Conservation (phyloP, 2,329 filamentous ascomycete genomes). For the Thielaviopsis populi region DNA sequence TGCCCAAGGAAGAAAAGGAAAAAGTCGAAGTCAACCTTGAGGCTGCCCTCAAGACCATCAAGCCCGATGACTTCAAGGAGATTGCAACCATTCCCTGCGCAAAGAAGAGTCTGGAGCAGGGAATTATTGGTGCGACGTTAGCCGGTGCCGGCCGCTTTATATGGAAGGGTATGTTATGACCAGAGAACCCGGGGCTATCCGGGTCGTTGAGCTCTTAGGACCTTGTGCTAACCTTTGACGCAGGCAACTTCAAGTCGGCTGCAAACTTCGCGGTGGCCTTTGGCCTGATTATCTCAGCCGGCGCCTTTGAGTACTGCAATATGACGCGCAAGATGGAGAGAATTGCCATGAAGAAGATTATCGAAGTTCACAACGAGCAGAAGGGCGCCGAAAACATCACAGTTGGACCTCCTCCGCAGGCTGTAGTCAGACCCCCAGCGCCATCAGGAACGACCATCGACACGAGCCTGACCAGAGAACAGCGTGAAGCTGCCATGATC, state of each 20-base stretch:
- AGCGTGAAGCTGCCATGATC: constrained; percentile 15
- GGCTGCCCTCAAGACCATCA: constrained; percentile 53
- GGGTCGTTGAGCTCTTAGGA: neutral
- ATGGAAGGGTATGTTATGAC: constrained; percentile 48
- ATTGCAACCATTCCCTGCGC: constrained; percentile 73
- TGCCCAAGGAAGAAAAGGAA: neutral
- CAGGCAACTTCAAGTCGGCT: constrained; percentile 47
- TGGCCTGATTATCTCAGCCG: constrained; percentile 54
- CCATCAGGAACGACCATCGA: constrained; percentile 6
- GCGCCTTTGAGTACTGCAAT: constrained; percentile 74
- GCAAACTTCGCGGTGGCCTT: constrained; percentile 76
- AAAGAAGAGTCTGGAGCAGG: constrained; percentile 65
- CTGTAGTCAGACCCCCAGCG: constrained; percentile 4
- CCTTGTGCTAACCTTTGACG: constrained; percentile 6
- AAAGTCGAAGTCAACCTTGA: constrained; percentile 24
- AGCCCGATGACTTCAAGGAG: constrained; percentile 51
- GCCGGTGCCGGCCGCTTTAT: constrained; percentile 61
- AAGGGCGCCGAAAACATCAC: constrained; percentile 28
- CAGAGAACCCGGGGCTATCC: neutral
- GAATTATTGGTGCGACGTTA: constrained; percentile 65
- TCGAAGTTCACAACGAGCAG: constrained; percentile 50
- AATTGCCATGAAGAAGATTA: constrained; percentile 68
- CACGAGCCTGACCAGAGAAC: constrained; percentile 6
- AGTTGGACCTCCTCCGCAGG: constrained; percentile 8
- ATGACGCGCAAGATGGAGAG: constrained; percentile 58